A percentile compares a stretch with the other conserved stretches of the same genome.
Conservation (phyloP, 1,284 basidiomycete genomes). For the Naganishia sp. region DNA sequence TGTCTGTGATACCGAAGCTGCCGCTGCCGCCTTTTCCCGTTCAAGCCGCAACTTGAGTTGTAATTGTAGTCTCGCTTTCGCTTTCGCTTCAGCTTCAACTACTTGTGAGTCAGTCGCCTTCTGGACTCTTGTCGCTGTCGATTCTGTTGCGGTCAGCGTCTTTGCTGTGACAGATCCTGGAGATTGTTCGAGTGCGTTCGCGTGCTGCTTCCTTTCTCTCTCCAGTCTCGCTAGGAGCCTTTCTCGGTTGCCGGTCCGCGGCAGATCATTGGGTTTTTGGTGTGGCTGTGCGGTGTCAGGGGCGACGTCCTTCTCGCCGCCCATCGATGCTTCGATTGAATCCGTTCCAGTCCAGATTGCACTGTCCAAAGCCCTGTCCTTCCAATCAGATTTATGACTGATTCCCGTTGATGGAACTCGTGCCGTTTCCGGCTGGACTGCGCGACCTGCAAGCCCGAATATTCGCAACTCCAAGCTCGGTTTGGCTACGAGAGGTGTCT, state of each 20-base stretch:
- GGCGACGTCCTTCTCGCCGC: too few relatives aligned
- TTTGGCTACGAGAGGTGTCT: background rate
- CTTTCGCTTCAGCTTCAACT: slow-evolving; percentile 12
- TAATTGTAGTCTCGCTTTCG: slow-evolving; percentile 23
- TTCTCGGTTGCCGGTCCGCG: background rate
- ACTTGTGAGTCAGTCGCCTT: background rate
- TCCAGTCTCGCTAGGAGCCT: slow-evolving; percentile 4
- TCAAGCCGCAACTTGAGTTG: slow-evolving; percentile 26
- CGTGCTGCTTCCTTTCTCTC: slow-evolving; percentile 4
- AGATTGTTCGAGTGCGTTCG: background rate
- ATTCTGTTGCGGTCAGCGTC: background rate
- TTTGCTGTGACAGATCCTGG: background rate
- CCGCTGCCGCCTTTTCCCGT: slow-evolving; percentile 26
- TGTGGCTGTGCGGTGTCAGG: too few relatives aligned
- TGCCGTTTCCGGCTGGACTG: background rate
- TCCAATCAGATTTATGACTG: slow-evolving; percentile 7
- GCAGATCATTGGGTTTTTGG: background rate
- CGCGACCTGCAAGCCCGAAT: slow-evolving; percentile 10
- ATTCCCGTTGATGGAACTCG: background rate
- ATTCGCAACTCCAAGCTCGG: slow-evolving; percentile 15
- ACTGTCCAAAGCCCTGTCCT: slow-evolving; percentile 6
- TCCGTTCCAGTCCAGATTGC: slow-evolving; percentile 8
- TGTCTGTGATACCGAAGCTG: background rate
- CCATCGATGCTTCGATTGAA: too few relatives aligned
- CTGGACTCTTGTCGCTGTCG: background rate